These are phyloP conservation scores for Hericium alpestre DNA, from an alignment of 768 basidiomycete genomes.

Conservation along the genomic window DNA sequence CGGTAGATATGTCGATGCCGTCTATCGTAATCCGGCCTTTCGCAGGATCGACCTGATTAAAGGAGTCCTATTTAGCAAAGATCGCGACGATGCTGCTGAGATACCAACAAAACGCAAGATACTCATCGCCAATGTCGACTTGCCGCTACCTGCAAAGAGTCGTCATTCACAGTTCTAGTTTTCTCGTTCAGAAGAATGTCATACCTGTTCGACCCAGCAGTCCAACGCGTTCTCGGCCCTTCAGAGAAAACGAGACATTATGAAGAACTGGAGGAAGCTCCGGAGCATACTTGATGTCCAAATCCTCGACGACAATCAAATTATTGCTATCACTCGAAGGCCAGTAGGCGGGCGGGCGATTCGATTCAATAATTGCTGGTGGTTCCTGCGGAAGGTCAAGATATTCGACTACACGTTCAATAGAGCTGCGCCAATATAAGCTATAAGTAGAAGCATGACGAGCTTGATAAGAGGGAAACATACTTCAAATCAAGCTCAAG, in stretches of 20 bases:
- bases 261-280: conserved; percentile 77
- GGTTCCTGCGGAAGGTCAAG: too few species aligned
- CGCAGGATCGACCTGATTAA: conserved; percentile 57
- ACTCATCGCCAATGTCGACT: conserved; percentile 80
- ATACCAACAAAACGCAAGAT: conserved; percentile 64
- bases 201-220: conserved; percentile 68
- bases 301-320: too few species aligned
- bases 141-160: conserved; percentile 48
- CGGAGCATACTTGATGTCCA: conserved; percentile 74
- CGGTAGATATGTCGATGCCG: conserved; percentile 78
- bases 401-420: too few species aligned
- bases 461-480: too few species aligned
- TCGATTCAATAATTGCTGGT: too few species aligned
- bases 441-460: too few species aligned
- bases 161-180: not conserved
- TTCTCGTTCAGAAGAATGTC: conserved; percentile 4
- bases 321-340: too few species aligned
- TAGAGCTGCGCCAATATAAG: too few species aligned
- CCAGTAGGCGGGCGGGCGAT: too few species aligned
- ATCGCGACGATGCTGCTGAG: not conserved
- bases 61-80: not conserved
- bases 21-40: conserved; percentile 73
- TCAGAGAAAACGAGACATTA: conserved; percentile 61
- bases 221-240: conserved; percentile 65
- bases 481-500: too few species aligned